phyloP scores from a whole-genome alignment of 129 eudicot species.

The Lactuca saligna region DNA sequence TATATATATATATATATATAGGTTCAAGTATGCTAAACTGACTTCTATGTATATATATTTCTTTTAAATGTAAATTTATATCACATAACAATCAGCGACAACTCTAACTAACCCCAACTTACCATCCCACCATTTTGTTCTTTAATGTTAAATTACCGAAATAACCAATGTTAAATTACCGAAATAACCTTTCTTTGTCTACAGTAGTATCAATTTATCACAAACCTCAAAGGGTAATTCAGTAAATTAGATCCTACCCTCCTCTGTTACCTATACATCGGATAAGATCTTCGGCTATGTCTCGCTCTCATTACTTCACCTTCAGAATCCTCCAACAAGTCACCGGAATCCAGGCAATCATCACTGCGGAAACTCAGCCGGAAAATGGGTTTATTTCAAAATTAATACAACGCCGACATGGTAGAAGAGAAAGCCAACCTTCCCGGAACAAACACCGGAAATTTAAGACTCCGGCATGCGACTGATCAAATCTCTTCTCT shows the following conservation, averaged over 20 bases:
- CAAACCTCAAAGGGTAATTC: constrained; percentile 14
- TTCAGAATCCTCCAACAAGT: constrained; percentile 16
- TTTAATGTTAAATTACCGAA: not conserved
- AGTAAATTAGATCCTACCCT: constrained; percentile 11
- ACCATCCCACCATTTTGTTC: not conserved
- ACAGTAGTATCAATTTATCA: not conserved
- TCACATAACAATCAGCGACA: not conserved
- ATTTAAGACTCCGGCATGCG: constrained; percentile 34
- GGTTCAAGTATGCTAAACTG: too few relatives aligned
- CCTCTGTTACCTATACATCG: constrained; percentile 24
- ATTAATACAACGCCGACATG: constrained; percentile 27
- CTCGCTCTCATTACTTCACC: constrained; percentile 16
- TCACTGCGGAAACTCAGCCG: constrained; percentile 20
- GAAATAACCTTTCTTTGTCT: not conserved
- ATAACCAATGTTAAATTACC: not conserved
- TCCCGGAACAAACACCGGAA: constrained; percentile 35
- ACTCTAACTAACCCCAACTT: constrained; percentile 1
- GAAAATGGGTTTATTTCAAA: constrained; percentile 25
- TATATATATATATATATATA: too few relatives aligned
- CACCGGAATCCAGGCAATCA: constrained; percentile 24
- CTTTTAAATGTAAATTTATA: too few relatives aligned
- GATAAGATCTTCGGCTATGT: constrained; percentile 28
- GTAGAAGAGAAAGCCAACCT: constrained; percentile 33
- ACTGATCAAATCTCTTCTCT: constrained; percentile 49
- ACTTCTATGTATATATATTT: too few relatives aligned